Evolutionary conservation across 768 basidiomycete species (phyloP), one percentile per base, ranked within the genome.

Genomic region (Auriscalpium orientale): DNA sequence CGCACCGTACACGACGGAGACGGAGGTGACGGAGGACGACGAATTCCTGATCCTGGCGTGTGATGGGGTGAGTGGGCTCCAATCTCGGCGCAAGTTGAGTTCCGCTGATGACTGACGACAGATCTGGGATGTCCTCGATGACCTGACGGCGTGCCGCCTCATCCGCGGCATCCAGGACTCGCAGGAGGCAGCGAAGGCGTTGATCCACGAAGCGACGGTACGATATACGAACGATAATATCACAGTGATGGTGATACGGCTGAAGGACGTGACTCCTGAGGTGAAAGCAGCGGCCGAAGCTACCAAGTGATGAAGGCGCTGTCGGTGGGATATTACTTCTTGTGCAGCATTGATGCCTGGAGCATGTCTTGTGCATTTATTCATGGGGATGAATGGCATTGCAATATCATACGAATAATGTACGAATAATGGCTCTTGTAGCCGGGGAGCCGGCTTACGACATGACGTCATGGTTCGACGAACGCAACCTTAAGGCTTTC

Each of bases 1-100:
- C 2, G 82, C 91, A 33, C 97, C 97, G 7, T 99, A 95, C 71
- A 99, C 97, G 18, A 98, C 97, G n/a, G 95, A 98, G 70, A 98
- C 95, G 12, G 83, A 87, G 62, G 73, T 99, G 44, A 87, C 87
- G 54, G 84, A 90, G 8, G 86, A 91, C 6, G 97, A 98, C 67
- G 95, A 98, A 68, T 92, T 95, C 69, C 68, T 98, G 61, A 89
- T 99, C 56, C 79, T 99, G 57, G 97, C 97, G 20, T 99, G 97
- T 67, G 97, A 99, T 70, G 97, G 97, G 62, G 95, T 98, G 69
- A 64, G 93, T 80, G 15, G 28, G 13, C 18, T 49, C 16, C 13
- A n/a, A 35, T 22, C 22, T 58, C 36, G 15, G 2, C 28, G 15
- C 46, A 20, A 20, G n/a, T 4, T n/a, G 15, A 35, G 22, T 20